Conservation (phyloP, 1,139 yeast genomes). For the Yamadazyma epiphylla region DNA sequence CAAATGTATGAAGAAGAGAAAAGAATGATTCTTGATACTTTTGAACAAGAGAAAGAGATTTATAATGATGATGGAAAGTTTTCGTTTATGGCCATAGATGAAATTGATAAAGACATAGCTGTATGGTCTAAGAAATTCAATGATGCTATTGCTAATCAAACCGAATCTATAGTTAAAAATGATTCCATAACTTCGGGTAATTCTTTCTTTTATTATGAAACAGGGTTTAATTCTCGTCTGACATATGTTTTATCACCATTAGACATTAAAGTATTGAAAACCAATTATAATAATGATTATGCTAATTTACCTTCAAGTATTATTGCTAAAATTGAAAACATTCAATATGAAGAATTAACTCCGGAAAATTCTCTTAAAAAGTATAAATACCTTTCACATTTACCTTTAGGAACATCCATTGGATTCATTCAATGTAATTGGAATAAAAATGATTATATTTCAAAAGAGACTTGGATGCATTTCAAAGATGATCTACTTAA, state of each 20-base stretch:
- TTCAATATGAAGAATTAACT: conserved; percentile 60
- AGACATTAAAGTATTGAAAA: conserved; percentile 69
- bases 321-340: conserved; percentile 62
- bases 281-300: conserved; percentile 57
- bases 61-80: conserved; percentile 60
- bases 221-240: conserved; percentile 64
- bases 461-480: conserved; percentile 48
- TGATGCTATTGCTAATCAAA: background rate
- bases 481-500: conserved; percentile 60
- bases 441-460: conserved; percentile 43
- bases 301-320: conserved; percentile 64
- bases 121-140: conserved; percentile 26
- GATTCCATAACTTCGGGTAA: conserved; percentile 8
- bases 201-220: conserved; percentile 51
- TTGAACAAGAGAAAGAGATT: conserved; percentile 53
- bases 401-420: conserved; percentile 81
- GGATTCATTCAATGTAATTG: conserved; percentile 88
- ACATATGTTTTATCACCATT: conserved; percentile 71
- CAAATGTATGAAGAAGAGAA: conserved; percentile 59
- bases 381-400: conserved; percentile 71
- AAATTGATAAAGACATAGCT: conserved; percentile 46
- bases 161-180: conserved; percentile 6
- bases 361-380: conserved; percentile 51
- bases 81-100: conserved; percentile 52
- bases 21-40: conserved; percentile 39